Percentiles rank a stretch among this genome's conserved stretches.
Conservation (phyloP, 2,329 filamentous ascomycete species). For the Graphium sp. region DNA sequence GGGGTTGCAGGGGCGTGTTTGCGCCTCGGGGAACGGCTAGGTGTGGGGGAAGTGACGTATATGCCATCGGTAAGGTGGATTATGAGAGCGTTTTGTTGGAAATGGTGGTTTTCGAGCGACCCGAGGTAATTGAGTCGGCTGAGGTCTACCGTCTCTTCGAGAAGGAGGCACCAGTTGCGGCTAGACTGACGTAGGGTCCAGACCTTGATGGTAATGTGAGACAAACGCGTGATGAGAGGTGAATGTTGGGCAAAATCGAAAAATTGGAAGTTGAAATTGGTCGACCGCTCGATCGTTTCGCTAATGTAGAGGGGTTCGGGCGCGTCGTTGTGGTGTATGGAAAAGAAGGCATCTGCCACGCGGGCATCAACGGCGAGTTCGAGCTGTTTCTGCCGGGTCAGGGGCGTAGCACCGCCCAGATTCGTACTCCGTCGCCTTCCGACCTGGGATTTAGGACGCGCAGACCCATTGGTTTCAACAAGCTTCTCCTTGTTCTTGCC, state of each 20-base stretch:
- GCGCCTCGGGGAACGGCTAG: constrained; percentile 20
- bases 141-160: constrained; percentile 59
- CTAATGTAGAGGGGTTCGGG: constrained; percentile 77
- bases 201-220: constrained; percentile 49
- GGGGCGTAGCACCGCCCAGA: constrained; percentile 18
- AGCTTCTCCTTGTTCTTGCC: constrained; percentile 7
- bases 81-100: constrained; percentile 68
- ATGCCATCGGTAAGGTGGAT: constrained; percentile 78
- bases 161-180: constrained; percentile 40
- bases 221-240: constrained; percentile 46
- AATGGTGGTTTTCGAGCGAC: constrained; percentile 49
- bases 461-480: not conserved
- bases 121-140: constrained; percentile 65
- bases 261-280: constrained; percentile 80
- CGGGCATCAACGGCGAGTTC: constrained; percentile 58
- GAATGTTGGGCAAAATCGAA: constrained; percentile 57
- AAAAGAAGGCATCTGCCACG: constrained; percentile 78
- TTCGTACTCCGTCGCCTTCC: constrained; percentile 19
- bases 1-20: constrained; percentile 32
- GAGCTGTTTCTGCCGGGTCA: constrained; percentile 50
- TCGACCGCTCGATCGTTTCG: constrained; percentile 62
- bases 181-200: constrained; percentile 48
- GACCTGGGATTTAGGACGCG: too few relatives aligned
- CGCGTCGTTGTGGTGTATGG: constrained; percentile 51
- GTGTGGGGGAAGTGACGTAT: constrained; percentile 61